Conservation (phyloP, 2,329 filamentous ascomycete genomes). For the Xylaria hypoxylon region DNA sequence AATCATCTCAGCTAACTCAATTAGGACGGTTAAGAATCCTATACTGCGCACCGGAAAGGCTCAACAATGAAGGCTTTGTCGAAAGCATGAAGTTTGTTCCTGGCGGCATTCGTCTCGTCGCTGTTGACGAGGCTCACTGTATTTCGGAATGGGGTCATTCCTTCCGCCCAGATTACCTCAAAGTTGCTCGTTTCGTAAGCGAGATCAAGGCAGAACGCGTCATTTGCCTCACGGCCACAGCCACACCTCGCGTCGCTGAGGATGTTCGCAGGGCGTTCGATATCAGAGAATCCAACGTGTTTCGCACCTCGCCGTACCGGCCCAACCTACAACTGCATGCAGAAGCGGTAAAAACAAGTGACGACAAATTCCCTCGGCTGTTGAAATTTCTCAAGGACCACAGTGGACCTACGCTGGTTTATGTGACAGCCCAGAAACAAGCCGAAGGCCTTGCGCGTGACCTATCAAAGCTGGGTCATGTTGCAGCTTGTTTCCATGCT, state of each 20-base stretch:
- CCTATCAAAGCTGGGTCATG: conserved; percentile 55
- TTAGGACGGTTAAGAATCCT: conserved; percentile 62
- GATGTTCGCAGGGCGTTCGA: conserved; percentile 66
- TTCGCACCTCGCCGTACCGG: conserved; percentile 69
- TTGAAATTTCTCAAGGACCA: conserved; percentile 62
- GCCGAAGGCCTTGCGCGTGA: conserved; percentile 58
- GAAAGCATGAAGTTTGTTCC: conserved; percentile 65
- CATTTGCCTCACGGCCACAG: conserved; percentile 70
- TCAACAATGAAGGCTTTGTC: conserved; percentile 72
- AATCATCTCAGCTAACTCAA: background rate
- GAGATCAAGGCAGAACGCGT: conserved; percentile 69
- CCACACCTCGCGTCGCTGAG: conserved; percentile 65
- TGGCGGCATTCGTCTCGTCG: conserved; percentile 67
- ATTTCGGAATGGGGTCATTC: conserved; percentile 62
- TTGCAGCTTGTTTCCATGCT: conserved; percentile 62
- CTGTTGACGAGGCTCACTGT: conserved; percentile 69
- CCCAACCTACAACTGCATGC: conserved; percentile 68
- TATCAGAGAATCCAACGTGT: conserved; percentile 63
- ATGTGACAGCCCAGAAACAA: conserved; percentile 69
- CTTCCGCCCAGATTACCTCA: conserved; percentile 45
- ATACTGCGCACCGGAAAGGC: conserved; percentile 69
- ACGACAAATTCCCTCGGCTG: conserved; percentile 60
- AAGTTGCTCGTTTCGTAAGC: conserved; percentile 65
- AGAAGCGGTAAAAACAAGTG: conserved; percentile 55
- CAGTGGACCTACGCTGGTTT: conserved; percentile 68